phyloP scores from a whole-genome alignment of 2,329 filamentous ascomycete species.

The Aspergillus glaucus region DNA sequence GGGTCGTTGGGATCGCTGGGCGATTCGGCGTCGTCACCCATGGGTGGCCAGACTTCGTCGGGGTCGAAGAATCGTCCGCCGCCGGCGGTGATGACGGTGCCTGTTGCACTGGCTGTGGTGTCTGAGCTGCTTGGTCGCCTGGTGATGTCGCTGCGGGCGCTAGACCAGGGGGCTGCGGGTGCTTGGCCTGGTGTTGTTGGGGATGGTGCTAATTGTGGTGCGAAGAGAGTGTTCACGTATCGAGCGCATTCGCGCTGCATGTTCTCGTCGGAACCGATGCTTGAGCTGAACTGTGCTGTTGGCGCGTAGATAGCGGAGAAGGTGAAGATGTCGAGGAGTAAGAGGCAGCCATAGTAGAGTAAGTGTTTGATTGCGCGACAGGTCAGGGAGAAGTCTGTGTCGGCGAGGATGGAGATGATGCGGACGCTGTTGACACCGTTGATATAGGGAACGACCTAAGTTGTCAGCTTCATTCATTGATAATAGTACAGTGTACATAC shows the following conservation, averaged over 20 bases:
- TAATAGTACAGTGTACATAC: constrained; percentile 18
- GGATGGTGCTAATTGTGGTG: constrained; percentile 17
- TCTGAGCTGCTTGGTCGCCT: constrained; percentile 9
- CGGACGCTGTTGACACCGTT: constrained; percentile 87
- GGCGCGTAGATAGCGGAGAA: constrained; percentile 87
- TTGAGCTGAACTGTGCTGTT: constrained; percentile 66
- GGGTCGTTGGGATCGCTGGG: constrained; percentile 6
- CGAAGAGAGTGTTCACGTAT: constrained; percentile 62
- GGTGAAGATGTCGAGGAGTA: constrained; percentile 91
- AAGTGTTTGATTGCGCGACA: constrained; percentile 82
- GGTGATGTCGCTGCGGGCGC: constrained; percentile 11
- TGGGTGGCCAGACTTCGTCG: constrained; percentile 40
- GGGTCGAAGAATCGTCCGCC: constrained; percentile 19
- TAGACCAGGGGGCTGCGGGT: constrained; percentile 13
- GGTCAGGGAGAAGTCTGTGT: constrained; percentile 79
- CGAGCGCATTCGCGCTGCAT: constrained; percentile 82
- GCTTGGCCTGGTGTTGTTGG: constrained; percentile 16
- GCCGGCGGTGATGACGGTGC: constrained; percentile 14
- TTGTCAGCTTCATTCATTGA: background rate
- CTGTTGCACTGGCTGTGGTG: background rate
- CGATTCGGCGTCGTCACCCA: constrained; percentile 20
- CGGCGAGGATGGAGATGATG: constrained; percentile 75
- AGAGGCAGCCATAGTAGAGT: constrained; percentile 84
- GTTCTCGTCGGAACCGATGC: constrained; percentile 67
- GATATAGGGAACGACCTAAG: constrained; percentile 70